Percentiles rank a stretch among this genome's conserved stretches.
Conservation (phyloP, 2,329 filamentous ascomycete genomes). For the Aspergillus carbonarius region DNA sequence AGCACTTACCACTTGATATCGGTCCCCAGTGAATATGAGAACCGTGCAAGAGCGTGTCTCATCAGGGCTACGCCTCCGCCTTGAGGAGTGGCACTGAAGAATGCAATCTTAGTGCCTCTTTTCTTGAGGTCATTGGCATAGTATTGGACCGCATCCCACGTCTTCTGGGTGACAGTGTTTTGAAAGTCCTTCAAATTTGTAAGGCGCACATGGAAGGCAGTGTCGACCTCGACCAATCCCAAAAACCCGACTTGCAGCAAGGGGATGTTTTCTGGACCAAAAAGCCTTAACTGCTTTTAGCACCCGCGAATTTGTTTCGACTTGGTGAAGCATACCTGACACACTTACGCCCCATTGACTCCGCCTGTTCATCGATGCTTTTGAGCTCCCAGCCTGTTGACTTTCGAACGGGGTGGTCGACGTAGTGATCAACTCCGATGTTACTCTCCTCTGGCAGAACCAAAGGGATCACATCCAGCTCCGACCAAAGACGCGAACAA, state of each 20-base stretch:
- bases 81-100: slow-evolving; percentile 78
- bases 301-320: background rate
- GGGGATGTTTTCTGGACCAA: slow-evolving; percentile 70
- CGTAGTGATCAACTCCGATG: slow-evolving; percentile 11
- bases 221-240: slow-evolving; percentile 70
- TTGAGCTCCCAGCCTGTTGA: slow-evolving; percentile 50
- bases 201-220: slow-evolving; percentile 62
- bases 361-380: slow-evolving; percentile 75
- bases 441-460: slow-evolving; percentile 51
- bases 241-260: slow-evolving; percentile 65
- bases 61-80: slow-evolving; percentile 81
- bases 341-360: slow-evolving; percentile 77
- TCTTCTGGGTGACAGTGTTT: slow-evolving; percentile 59
- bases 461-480: slow-evolving; percentile 73
- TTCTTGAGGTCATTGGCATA: slow-evolving; percentile 63
- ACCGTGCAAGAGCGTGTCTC: slow-evolving; percentile 74
- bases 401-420: slow-evolving; percentile 30
- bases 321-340: slow-evolving; percentile 55
- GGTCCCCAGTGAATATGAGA: slow-evolving; percentile 65
- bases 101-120: slow-evolving; percentile 67
- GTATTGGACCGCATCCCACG: slow-evolving; percentile 65
- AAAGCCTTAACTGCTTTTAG: slow-evolving; percentile 53
- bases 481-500: slow-evolving; percentile 70
- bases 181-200: slow-evolving; percentile 59
- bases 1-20: slow-evolving; percentile 68